Evolutionary conservation across 2,329 filamentous ascomycete species (phyloP).

Genomic region (Lachnum nothofagi): DNA sequence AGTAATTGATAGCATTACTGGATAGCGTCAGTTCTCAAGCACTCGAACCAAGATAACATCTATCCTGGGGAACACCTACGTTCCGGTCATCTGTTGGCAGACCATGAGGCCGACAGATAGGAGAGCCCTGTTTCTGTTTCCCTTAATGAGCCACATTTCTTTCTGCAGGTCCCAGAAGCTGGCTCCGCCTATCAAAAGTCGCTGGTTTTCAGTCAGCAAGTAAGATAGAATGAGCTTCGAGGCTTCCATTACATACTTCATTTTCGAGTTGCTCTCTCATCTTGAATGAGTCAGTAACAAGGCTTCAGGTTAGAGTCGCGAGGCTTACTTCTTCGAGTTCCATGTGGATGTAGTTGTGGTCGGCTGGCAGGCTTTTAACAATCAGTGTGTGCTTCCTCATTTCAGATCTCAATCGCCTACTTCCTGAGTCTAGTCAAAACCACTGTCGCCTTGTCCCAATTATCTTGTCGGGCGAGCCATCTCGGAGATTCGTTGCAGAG

Average conservation of each 20-base stretch:
- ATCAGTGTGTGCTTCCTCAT: constrained; percentile 32
- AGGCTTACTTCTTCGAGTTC: constrained; percentile 48
- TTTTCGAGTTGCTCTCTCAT: constrained; percentile 44
- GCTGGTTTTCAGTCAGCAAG: not conserved
- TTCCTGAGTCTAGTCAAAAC: constrained; percentile 49
- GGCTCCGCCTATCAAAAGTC: constrained; percentile 44
- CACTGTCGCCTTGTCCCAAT: constrained; percentile 57
- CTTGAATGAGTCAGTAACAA: constrained; percentile 5
- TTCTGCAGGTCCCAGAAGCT: constrained; percentile 47
- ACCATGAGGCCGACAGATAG: constrained; percentile 61
- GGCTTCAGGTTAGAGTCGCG: constrained; percentile 23
- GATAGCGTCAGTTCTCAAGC: constrained; percentile 10
- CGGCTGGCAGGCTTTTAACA: constrained; percentile 45
- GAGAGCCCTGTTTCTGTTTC: constrained; percentile 59
- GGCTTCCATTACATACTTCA: constrained; percentile 34
- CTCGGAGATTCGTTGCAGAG: constrained; percentile 59
- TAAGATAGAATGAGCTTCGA: not conserved
- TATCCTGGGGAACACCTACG: constrained; percentile 13
- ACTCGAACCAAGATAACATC: not conserved
- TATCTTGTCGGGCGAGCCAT: constrained; percentile 62
- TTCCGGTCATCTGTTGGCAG: constrained; percentile 66
- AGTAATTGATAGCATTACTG: constrained; percentile 49
- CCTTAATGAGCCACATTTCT: constrained; percentile 55
- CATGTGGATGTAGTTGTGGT: constrained; percentile 49
- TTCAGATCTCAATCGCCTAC: constrained; percentile 9